A percentile compares a stretch with the other conserved stretches of the same genome.
Conservation (phyloP, 257 asterid species). For the Nemophila menziesii region DNA sequence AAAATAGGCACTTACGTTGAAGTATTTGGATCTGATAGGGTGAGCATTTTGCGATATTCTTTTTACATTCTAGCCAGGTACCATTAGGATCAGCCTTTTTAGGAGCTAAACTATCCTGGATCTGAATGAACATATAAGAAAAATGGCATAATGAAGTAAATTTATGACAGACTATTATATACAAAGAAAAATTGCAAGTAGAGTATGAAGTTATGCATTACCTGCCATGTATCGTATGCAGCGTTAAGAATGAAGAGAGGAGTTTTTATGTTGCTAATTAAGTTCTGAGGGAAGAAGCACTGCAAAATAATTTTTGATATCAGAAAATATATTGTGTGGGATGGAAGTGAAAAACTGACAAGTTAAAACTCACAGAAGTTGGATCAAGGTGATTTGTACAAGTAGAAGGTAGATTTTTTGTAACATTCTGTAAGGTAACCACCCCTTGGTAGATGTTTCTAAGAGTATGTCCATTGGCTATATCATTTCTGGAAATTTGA, state of each 20-base stretch:
- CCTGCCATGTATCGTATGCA: slow-evolving; percentile 71
- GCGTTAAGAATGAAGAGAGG: slow-evolving; percentile 54
- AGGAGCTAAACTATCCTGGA: slow-evolving; percentile 67
- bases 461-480: slow-evolving; percentile 60
- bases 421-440: slow-evolving; percentile 29
- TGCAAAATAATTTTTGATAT: no score
- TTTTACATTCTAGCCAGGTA: slow-evolving; percentile 45
- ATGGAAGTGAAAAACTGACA: neutral
- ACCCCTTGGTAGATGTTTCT: slow-evolving; percentile 53
- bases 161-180: neutral
- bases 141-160: no score
- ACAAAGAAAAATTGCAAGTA: neutral
- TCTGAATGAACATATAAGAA: slow-evolving; percentile 27
- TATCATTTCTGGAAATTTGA: slow-evolving; percentile 36
- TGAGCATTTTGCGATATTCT: slow-evolving; percentile 36
- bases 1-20: slow-evolving; percentile 10
- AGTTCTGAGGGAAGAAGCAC: slow-evolving; percentile 71
- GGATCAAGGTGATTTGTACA: slow-evolving; percentile 15
- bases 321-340: neutral
- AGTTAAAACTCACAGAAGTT: slow-evolving; percentile 15
- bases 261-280: slow-evolving; percentile 31
- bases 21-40: slow-evolving; percentile 41
- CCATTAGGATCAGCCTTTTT: slow-evolving; percentile 53
- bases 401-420: slow-evolving; percentile 6
- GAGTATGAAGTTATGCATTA: slow-evolving; percentile 10